Base-by-base conservation (phyloP, 345 rosid species). In the Adansonia digitata region DNA sequence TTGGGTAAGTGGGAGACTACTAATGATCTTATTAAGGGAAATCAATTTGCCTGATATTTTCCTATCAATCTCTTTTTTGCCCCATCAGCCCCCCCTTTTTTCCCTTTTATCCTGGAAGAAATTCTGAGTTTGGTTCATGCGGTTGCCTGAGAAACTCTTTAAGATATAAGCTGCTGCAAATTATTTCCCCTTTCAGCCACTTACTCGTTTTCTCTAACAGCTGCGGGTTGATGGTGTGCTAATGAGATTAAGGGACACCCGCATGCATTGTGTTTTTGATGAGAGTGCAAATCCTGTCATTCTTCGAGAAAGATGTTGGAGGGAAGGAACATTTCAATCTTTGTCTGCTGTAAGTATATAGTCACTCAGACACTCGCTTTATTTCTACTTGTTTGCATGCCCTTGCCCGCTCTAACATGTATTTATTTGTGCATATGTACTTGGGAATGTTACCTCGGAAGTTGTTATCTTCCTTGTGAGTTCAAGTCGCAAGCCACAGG, bases 211-310 rank as follows among this genome's bases (percentile, higher is more conserved):
- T 52, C 75, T 78, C 34, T 34, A 60, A 65, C 85, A 95, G 99
- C 98, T 93, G 77, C 89, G 99, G 79, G 99, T 95, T 81, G 99
- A 95, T 79, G 99, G 99, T 68, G 93, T 88, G 67, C 87, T 95
- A 29, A 90, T 95, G 97, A 91, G 99, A 81, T 74, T 95, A 75
- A 89, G 99, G 86, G 99, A 95, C 71, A 93, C 99, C 5, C 90
- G 98, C 57, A 76, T 95, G 88, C 94, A 90, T 74, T 93, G 89
- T 69, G 81, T 73, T 76, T 95, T 93, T 75, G 73, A 79, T 76
- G 84, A 88, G 71, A 75, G 75, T 43, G 77, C 66, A 63, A 63
- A 74, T 39, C 89, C 92, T 65, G 75, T 82, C 75, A 85, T 93
- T 86, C 92, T 93, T 73, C 92, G 91, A 68, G 97, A 95, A 80